These are phyloP conservation scores for Pseudoturritis turrita DNA, from an alignment of 345 rosid genomes.

Conservation along the genomic window DNA sequence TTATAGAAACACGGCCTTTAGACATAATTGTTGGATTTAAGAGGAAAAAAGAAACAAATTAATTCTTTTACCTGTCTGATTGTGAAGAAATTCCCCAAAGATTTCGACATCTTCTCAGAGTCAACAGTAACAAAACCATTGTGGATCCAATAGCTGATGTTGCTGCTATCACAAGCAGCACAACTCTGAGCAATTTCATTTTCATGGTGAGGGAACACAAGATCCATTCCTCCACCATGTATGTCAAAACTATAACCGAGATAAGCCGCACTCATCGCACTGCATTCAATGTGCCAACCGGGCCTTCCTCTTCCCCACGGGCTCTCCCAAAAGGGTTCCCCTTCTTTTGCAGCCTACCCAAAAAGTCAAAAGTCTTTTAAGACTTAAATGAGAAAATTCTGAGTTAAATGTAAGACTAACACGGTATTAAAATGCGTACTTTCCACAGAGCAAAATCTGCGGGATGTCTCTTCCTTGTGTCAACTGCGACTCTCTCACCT, in stretches of 20 bases:
- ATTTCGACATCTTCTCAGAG: slow-evolving; percentile 97
- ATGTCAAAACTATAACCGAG: slow-evolving; percentile 82
- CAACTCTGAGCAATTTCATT: slow-evolving; percentile 99
- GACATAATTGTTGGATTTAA: not conserved
- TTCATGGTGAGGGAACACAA: slow-evolving; percentile 98
- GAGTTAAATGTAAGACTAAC: not conserved
- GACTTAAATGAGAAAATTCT: not conserved
- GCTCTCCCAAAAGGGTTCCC: slow-evolving; percentile 95
- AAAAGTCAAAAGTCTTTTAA: not conserved
- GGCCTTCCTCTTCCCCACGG: slow-evolving; percentile 99
- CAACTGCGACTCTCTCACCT: slow-evolving; percentile 91
- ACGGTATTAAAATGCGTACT: slow-evolving; percentile 24
- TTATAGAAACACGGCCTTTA: not conserved
- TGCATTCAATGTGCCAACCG: slow-evolving; percentile 98
- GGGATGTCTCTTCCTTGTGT: slow-evolving; percentile 82
- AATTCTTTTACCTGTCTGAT: slow-evolving; percentile 97
- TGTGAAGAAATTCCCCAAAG: slow-evolving; percentile 95
- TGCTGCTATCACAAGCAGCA: slow-evolving; percentile 76
- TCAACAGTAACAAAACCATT: slow-evolving; percentile 95
- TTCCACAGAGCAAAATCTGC: slow-evolving; percentile 99
- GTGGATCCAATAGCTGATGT: slow-evolving; percentile 85
- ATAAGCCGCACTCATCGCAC: slow-evolving; percentile 94
- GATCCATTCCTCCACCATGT: slow-evolving; percentile 99
- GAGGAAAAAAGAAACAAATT: no score
- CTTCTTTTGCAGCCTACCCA: slow-evolving; percentile 71